A percentile compares a stretch with the other conserved stretches of the same genome.
Evolutionary conservation across 2,329 filamentous ascomycete genomes (phyloP).

Genomic region (Trichoderma koningiopsis): DNA sequence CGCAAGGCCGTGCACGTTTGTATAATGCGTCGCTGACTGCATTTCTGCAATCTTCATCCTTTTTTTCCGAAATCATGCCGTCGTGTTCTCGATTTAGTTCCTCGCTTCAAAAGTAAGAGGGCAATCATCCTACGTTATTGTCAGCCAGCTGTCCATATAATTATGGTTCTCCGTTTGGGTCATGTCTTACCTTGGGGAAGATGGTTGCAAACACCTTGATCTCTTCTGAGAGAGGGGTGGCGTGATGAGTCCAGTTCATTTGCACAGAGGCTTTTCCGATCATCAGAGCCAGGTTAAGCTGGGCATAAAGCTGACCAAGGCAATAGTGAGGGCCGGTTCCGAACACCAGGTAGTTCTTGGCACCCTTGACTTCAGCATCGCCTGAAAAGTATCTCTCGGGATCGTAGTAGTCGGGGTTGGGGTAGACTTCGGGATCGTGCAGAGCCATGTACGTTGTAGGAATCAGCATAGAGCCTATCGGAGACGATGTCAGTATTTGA

Average conservation of each 20-base stretch:
- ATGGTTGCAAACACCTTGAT: conserved; percentile 99
- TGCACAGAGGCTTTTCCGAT: conserved; percentile 86
- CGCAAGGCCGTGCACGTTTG: neutral
- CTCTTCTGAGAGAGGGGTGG: conserved; percentile 82
- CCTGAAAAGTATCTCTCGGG: conserved; percentile 91
- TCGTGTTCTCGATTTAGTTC: conserved; percentile 45
- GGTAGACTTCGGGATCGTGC: conserved; percentile 90
- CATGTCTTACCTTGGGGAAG: conserved; percentile 81
- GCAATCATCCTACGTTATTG: conserved; percentile 69
- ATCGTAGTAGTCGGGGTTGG: conserved; percentile 84
- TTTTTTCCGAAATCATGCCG: conserved; percentile 42
- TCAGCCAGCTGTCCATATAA: neutral
- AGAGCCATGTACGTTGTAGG: conserved; percentile 88
- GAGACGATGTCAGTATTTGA: conserved; percentile 28
- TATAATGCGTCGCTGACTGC: neutral
- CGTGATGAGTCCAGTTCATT: conserved; percentile 86
- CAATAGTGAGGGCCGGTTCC: conserved; percentile 97
- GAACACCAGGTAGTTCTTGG: conserved; percentile 97
- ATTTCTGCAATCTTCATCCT: conserved; percentile 32
- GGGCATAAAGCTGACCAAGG: conserved; percentile 88
- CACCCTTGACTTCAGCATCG: conserved; percentile 78
- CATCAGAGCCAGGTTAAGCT: conserved; percentile 84
- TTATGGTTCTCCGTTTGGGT: neutral
- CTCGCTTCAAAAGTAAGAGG: conserved; percentile 70
- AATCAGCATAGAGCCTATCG: conserved; percentile 81